Percentiles rank a stretch among this genome's conserved stretches.
phyloP scores from a whole-genome alignment of 1,139 yeast species.

The Protomyces macrosporus region DNA sequence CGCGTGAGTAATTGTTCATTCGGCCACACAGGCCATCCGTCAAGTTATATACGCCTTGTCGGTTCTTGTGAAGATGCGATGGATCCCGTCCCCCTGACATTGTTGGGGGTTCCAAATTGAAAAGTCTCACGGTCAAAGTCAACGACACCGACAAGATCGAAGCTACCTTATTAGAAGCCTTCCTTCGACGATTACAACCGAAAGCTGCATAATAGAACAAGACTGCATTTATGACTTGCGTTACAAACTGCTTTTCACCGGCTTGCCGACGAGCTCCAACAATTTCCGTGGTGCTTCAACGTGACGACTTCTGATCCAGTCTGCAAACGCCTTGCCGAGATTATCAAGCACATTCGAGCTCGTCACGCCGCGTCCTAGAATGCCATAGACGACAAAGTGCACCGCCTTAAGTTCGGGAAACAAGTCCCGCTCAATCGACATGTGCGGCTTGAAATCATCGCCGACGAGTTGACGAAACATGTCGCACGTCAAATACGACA shows the following conservation, averaged over 20 bases:
- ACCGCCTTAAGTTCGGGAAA: conserved; percentile 32
- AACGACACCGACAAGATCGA: no score
- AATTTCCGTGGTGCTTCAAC: neutral
- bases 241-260: neutral
- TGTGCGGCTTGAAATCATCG: conserved; percentile 31
- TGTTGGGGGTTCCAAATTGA: no score
- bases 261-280: neutral
- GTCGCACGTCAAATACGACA: conserved; percentile 31
- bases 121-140: no score
- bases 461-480: conserved; percentile 29
- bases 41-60: no score
- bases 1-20: no score
- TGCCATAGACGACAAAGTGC: conserved; percentile 33
- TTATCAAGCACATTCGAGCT: conserved; percentile 30
- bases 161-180: no score
- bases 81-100: no score
- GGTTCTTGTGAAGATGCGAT: no score
- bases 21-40: no score
- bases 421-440: conserved; percentile 31
- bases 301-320: conserved; percentile 29
- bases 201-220: neutral
- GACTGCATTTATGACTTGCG: neutral
- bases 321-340: conserved; percentile 33
- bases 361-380: conserved; percentile 33
- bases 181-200: neutral